Percentiles rank a stretch among this genome's conserved stretches.
Conservation (phyloP, 495 filamentous ascomycete species). For the Penicillium herquei region DNA sequence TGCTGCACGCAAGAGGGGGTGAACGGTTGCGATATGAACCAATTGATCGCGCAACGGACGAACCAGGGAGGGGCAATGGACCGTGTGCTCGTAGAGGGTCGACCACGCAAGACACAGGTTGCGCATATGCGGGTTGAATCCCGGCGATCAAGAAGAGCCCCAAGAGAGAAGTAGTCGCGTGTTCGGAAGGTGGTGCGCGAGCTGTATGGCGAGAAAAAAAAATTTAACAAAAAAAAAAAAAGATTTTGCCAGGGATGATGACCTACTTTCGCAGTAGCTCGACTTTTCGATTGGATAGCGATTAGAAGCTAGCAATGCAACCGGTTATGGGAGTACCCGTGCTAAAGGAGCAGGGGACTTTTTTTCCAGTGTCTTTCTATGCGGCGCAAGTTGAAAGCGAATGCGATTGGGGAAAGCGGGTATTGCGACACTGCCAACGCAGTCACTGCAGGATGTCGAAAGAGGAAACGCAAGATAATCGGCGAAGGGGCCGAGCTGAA, state of each 20-base stretch:
- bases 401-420: slow-evolving; percentile 21
- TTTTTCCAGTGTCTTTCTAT: slow-evolving; percentile 5
- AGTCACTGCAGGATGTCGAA: slow-evolving; percentile 46
- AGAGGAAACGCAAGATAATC: slow-evolving; percentile 40
- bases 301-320: slow-evolving; percentile 23
- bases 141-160: slow-evolving; percentile 23
- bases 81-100: slow-evolving; percentile 14
- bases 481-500: slow-evolving; percentile 32
- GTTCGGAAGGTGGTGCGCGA: slow-evolving; percentile 20
- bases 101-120: slow-evolving; percentile 17
- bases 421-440: slow-evolving; percentile 41
- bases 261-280: slow-evolving; percentile 2
- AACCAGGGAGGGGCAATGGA: slow-evolving; percentile 18
- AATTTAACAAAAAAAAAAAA: slow-evolving; percentile 3
- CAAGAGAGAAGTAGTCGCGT: slow-evolving; percentile 22
- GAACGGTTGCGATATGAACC: slow-evolving; percentile 29
- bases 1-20: slow-evolving; percentile 28
- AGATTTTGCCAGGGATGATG: slow-evolving; percentile 11
- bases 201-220: slow-evolving; percentile 12
- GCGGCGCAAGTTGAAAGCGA: slow-evolving; percentile 21
- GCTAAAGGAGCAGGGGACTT: slow-evolving; percentile 23
- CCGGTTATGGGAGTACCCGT: slow-evolving; percentile 29
- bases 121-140: slow-evolving; percentile 21
- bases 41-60: slow-evolving; percentile 34
- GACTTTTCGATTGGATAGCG: slow-evolving; percentile 23